These are phyloP conservation scores for Ploettnerulaceae sp. DNA, from an alignment of 2,329 filamentous ascomycete species.

Conservation along the genomic window DNA sequence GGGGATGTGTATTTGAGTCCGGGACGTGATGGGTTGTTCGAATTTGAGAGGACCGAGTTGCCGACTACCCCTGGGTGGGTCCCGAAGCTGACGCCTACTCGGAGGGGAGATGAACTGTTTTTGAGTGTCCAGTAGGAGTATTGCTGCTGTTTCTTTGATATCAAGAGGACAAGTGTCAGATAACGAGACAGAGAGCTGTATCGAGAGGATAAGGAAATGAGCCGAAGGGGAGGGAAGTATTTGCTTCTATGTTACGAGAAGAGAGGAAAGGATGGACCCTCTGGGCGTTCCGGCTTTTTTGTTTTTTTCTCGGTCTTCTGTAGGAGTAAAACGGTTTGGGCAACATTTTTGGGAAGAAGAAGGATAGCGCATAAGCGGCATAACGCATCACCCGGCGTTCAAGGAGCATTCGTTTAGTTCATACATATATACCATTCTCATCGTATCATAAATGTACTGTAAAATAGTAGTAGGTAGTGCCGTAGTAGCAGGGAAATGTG, in stretches of 20 bases:
- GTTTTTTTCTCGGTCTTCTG: no score
- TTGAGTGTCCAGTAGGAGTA: slow-evolving; percentile 46
- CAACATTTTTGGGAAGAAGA: neutral
- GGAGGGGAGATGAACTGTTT: slow-evolving; percentile 61
- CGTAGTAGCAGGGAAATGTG: neutral
- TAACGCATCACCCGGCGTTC: slow-evolving; percentile 8
- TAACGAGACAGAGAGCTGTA: neutral
- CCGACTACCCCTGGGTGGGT: slow-evolving; percentile 54
- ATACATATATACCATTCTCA: neutral
- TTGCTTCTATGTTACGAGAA: no score
- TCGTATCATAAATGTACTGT: neutral
- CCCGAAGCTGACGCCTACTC: slow-evolving; percentile 61
- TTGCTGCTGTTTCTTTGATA: neutral
- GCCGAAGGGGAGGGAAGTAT: neutral
- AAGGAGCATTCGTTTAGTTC: slow-evolving; percentile 1
- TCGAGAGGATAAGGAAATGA: neutral
- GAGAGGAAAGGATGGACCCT: no score
- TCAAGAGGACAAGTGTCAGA: neutral
- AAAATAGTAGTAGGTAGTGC: neutral
- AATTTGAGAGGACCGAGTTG: slow-evolving; percentile 29
- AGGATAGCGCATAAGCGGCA: slow-evolving; percentile 2
- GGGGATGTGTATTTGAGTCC: neutral
- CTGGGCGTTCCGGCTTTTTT: no score
- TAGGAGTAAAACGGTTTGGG: no score
- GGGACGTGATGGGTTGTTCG: slow-evolving; percentile 2